These are phyloP conservation scores for Beverwykella pulmonaria DNA, from an alignment of 495 filamentous ascomycete genomes.

Conservation along the genomic window DNA sequence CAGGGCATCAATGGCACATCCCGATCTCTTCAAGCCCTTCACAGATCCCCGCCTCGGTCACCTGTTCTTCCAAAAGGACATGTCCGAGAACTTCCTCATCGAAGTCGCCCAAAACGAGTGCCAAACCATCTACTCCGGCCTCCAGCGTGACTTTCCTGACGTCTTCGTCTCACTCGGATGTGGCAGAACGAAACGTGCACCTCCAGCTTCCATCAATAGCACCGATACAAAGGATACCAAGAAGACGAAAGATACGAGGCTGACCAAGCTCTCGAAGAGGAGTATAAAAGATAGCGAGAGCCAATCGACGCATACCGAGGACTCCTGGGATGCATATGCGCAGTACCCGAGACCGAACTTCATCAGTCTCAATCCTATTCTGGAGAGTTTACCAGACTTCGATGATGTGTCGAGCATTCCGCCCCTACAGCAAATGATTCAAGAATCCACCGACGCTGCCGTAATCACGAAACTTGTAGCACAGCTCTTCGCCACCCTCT, in stretches of 20 bases:
- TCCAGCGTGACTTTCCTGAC: constrained; percentile 18
- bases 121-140: constrained; percentile 6
- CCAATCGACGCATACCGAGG: constrained; percentile 1
- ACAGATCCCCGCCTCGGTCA: constrained; percentile 11
- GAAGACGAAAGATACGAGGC: not conserved
- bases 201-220: constrained; percentile 13
- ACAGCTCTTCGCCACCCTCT: constrained; percentile 24
- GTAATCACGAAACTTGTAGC: constrained; percentile 13
- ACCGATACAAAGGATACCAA: constrained; percentile 3
- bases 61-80: constrained; percentile 12
- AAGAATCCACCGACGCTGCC: constrained; percentile 3
- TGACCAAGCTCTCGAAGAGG: not conserved
- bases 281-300: not conserved
- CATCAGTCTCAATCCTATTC: constrained; percentile 8
- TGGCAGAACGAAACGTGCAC: constrained; percentile 1
- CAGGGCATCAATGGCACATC: constrained; percentile 25
- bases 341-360: constrained; percentile 20
- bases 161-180: constrained; percentile 26
- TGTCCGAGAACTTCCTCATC: constrained; percentile 15
- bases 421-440: constrained; percentile 7
- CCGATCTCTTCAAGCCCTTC: constrained; percentile 25
- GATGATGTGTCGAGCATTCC: constrained; percentile 18
- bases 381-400: constrained; percentile 7
- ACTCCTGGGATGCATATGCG: constrained; percentile 10
- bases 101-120: constrained; percentile 23